A percentile compares a stretch with the other conserved stretches of the same genome.
These are phyloP conservation scores for Pseudoneurospora amorphoporcata DNA, from an alignment of 495 filamentous ascomycete genomes.

Conservation along the genomic window DNA sequence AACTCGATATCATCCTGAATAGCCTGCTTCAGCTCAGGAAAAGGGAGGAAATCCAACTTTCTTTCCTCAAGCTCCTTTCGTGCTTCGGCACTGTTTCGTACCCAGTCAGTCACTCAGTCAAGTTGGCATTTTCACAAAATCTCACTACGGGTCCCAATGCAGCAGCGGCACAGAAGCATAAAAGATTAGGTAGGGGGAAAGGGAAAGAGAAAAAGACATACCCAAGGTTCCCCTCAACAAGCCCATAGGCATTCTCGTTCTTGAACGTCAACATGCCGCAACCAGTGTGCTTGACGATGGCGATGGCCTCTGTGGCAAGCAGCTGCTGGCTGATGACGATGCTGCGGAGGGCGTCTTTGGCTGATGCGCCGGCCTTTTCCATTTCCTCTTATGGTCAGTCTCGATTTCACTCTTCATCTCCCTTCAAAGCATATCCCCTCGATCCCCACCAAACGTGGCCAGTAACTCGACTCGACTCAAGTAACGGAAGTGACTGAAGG, in stretches of 20 bases:
- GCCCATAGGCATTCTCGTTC: constrained; percentile 48
- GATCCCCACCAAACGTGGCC: too few species aligned
- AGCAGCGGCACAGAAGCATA: too few species aligned
- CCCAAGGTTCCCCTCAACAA: constrained; percentile 50
- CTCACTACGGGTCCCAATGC: too few species aligned
- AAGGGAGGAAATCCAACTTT: constrained; percentile 52
- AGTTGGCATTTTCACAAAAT: too few species aligned
- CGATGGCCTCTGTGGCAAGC: constrained; percentile 65
- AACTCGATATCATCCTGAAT: constrained; percentile 57
- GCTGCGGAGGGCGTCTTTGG: constrained; percentile 57
- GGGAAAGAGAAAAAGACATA: constrained; percentile 15
- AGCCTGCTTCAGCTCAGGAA: constrained; percentile 50
- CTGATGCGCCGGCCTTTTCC: constrained; percentile 48
- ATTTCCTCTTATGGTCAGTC: not conserved
- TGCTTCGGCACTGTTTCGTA: constrained; percentile 9
- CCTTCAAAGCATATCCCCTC: too few species aligned
- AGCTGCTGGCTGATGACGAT: constrained; percentile 75
- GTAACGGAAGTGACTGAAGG: not conserved
- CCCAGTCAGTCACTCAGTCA: not conserved
- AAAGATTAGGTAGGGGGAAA: not conserved
- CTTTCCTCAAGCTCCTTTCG: constrained; percentile 14
- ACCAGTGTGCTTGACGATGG: constrained; percentile 69
- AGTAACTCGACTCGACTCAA: too few species aligned
- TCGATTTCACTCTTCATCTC: not conserved
- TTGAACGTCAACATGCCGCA: constrained; percentile 79